phyloP scores from a whole-genome alignment of 495 filamentous ascomycete species.

The Evansstolkia leycettana region DNA sequence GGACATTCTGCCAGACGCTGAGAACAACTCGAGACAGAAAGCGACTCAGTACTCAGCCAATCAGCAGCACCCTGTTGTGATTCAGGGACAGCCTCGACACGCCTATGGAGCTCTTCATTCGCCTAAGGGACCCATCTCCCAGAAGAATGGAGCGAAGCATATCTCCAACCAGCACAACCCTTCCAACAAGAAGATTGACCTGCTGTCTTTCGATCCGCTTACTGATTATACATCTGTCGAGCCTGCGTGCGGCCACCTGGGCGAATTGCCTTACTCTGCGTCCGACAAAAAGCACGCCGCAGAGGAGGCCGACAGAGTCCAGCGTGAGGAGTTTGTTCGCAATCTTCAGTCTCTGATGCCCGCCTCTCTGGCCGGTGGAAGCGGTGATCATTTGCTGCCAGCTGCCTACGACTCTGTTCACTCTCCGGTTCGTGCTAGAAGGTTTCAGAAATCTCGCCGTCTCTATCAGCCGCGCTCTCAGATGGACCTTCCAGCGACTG shows the following conservation, averaged over 20 bases:
- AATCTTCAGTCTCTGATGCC: conserved; percentile 12
- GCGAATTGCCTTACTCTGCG: conserved; percentile 3
- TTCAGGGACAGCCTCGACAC: conserved; percentile 3
- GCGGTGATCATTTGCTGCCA: conserved; percentile 3
- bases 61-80: conserved; percentile 4
- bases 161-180: conserved; percentile 1
- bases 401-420: conserved; percentile 4
- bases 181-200: conserved; percentile 10
- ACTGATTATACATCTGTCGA: conserved; percentile 7
- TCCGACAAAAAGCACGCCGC: conserved; percentile 1
- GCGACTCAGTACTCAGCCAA: background rate
- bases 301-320: conserved; percentile 3
- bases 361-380: background rate
- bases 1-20: conserved; percentile 3
- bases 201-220: conserved; percentile 11
- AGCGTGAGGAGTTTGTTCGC: conserved; percentile 8
- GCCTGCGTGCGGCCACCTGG: conserved; percentile 1
- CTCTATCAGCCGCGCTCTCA: conserved; percentile 13
- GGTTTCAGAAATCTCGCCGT: conserved; percentile 9
- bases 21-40: conserved; percentile 7
- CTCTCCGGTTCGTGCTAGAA: conserved; percentile 8
- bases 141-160: conserved; percentile 5
- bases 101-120: conserved; percentile 3
- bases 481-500: background rate
- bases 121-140: conserved; percentile 3